Evolutionary conservation across 1,284 basidiomycete genomes (phyloP), one percentile per base, ranked within the genome.

Genomic region (Malassezia restricta): DNA sequence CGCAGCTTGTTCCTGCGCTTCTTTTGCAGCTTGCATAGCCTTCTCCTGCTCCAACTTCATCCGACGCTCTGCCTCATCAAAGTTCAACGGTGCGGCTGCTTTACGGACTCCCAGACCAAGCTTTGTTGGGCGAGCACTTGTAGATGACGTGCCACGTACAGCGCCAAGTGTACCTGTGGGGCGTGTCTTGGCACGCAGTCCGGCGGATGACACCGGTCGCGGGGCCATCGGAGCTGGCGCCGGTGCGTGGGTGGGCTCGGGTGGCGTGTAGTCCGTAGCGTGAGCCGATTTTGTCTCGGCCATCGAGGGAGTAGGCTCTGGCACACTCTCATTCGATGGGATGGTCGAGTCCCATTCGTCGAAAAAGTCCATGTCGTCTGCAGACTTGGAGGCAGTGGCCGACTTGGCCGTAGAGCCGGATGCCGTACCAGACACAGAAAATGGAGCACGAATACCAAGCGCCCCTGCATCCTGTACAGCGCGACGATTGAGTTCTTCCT

Each of bases 291-390:
- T 37, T 9, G 63, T 40, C 15, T 57, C 48, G 11, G 56, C 35
- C 3, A 60, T 48, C 49, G 75, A 71, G 37, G 70, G 61, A 5
- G 73, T 65, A 2, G 75, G 58, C n/a, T 48, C 35, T 9, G 40
- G 48, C 38, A 28, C 44, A 70, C 50, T 32, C 54, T 55, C 9
- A 8, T 27, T 29, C 11, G 61, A 40, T 20, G 76, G 53, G 9
- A 75, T 63, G 6, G 76, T 72, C 44, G 68, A 74, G 62, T 92
- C 89, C 89, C 91, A 96, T 31, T 86, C 85, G 49, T 87, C 83
- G 76, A 96, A 96, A 75, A 96, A 98, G 74, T 96, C 91, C 46
- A 88, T 87, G 12, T 66, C 62, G 20, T 86, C 85, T 2, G 79
- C 82, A 8, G 58, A 49, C 3, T 76, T 61, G 17, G 76, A 59